phyloP scores from a whole-genome alignment of 148 eudicot species.

The Camellia japonica region DNA sequence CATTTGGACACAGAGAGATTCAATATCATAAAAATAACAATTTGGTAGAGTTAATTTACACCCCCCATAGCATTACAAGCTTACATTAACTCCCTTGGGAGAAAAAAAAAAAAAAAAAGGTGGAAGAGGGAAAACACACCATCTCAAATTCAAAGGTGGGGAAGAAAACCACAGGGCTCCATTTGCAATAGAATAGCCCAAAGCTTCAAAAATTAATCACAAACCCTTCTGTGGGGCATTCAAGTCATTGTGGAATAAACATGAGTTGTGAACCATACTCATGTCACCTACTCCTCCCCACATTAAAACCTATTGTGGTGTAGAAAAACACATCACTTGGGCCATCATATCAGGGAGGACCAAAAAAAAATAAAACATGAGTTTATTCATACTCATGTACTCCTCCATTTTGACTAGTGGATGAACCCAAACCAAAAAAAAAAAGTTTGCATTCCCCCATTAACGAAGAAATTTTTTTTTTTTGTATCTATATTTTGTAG shows the following conservation, averaged over 20 bases:
- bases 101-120: not conserved
- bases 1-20: no score
- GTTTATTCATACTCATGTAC: constrained; percentile 1
- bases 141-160: constrained; percentile 29
- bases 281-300: constrained; percentile 20
- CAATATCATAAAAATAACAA: no score
- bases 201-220: constrained; percentile 37
- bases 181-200: constrained; percentile 16
- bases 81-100: constrained; percentile 6
- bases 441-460: constrained; percentile 19
- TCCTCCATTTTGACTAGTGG: constrained; percentile 29
- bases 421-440: constrained; percentile 16
- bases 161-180: constrained; percentile 32
- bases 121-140: not conserved
- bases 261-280: constrained; percentile 11
- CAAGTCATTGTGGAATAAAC: constrained; percentile 33
- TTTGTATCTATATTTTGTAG: no score
- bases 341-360: not conserved
- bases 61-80: no score
- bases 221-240: constrained; percentile 1
- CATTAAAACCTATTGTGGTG: not conserved
- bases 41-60: no score
- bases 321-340: constrained; percentile 2
- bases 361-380: not conserved
- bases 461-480: not conserved